Evolutionary conservation across 2,329 filamentous ascomycete species (phyloP), one percentile per base, ranked within the genome.

Genomic region (Proliferodiscus dingleyae): DNA sequence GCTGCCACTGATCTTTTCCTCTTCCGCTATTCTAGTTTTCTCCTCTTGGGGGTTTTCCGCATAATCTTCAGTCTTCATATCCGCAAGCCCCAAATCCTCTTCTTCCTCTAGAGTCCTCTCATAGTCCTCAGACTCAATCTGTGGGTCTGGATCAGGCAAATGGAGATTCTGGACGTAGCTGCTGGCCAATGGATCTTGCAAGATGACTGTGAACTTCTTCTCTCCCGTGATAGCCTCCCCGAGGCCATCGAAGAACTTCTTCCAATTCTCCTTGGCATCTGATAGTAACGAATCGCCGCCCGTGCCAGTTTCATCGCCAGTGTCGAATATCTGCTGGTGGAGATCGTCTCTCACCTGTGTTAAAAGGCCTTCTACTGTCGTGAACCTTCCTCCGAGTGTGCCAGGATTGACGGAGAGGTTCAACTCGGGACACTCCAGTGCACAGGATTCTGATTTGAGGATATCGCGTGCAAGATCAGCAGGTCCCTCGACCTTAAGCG

Each of bases 331-430:
- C 62, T 94, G 88, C 39, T 77, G 79, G 63, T 84, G 85, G 19
- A 98, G 76, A 66, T 98, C 91, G 63, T 93, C 84, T 51, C 90
- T 86, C 49, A 98, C 87, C 64, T 98, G 88, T 0, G 89, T 93
- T 44, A 97, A 74, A 16, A 97, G 80, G 50, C 93, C 93, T 67
- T 98, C 93, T 16, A 98, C 84, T 0, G 93, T 98, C 16, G 93
- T 98, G 73, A 98, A 98, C 47, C 93, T 84, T 15, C 93, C 93
- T 50, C 93, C 93, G 15, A 98, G 80, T 0, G 93, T 98, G 46
- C 93, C 93, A 0, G 91, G 89, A 67, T 95, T 89, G 53, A 97
- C 89, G 43, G 83, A 80, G 9, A 98, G 81, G 56, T 84, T 80
- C 15, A 97, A 81, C 64, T 98, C 90, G 0, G 89, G 86, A 64